Base-by-base conservation (phyloP, 345 rosid genomes). In the Arabidopsis thaliana region DNA sequence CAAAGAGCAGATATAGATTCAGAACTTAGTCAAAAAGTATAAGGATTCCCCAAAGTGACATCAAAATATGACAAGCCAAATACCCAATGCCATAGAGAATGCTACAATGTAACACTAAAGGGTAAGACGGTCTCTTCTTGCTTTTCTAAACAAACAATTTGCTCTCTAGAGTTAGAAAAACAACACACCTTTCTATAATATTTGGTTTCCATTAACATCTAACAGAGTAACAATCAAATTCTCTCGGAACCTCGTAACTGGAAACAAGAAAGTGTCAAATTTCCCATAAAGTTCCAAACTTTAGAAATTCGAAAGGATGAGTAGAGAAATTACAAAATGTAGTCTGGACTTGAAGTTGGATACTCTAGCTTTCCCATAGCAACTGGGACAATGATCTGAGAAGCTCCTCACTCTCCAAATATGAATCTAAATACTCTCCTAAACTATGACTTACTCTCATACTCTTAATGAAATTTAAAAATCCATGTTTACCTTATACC, bases 291-390 rank as follows among this genome's bases (percentile, higher is more conserved):
- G 14, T 33, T 52, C 4, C 1, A 22, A 0, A 59, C 40, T 13
- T 36, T 70, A 5, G 4, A 38, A 48, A 16, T 3, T 63, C 1
- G 20, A 20, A 40, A 33, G n/a, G 32, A 44, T 36, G 30, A 71
- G 28, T 3, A 36, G 77, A 69, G 68, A 59, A 69, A 67, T 84
- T 90, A 91, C 98, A 94, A 91, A 72, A 83, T 87, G 81, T 91
- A 84, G 60, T 94, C 95, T 55, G 82, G 83, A 67, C 81, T 86
- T 66, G 65, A 72, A 40, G 87, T 85, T 73, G 56, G 84, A 79
- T 86, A 85, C 84, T 88, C 92, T 74, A 67, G 85, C 68, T 83
- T 91, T 60, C 97, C 98, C 90, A 90, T 79, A 71, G 92, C 84
- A 74, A 91, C 98, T 94, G 90, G 58, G 56, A 41, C 42, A 71